These are phyloP conservation scores for Globisporangium takayamanum DNA, from an alignment of 352 stramenopile species.

Conservation along the genomic window DNA sequence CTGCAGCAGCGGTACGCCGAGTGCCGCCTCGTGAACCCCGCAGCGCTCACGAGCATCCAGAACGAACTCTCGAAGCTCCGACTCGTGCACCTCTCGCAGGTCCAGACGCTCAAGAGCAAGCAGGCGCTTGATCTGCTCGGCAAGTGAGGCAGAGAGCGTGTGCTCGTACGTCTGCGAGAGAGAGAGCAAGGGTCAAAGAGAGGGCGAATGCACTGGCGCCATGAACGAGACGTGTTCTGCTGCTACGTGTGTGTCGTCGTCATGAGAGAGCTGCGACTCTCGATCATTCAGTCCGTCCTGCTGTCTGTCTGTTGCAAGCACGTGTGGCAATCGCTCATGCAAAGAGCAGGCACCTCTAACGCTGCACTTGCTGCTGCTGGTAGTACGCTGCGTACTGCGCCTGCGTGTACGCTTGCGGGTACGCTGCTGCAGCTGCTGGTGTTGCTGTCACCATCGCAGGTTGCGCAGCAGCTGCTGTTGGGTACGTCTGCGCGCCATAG, in stretches of 20 bases:
- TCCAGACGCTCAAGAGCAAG: constrained; percentile 84
- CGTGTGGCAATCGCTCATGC: background rate
- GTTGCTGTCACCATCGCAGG: constrained; percentile 15
- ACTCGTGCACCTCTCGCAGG: constrained; percentile 78
- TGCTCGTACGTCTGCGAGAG: background rate
- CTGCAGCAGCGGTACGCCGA: constrained; percentile 82
- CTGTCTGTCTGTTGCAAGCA: background rate
- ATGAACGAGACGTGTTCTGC: too few relatives aligned
- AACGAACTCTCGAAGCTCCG: constrained; percentile 80
- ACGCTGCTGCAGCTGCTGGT: constrained; percentile 16
- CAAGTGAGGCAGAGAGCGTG: constrained; percentile 26
- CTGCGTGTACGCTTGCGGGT: constrained; percentile 33
- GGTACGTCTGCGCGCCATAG: constrained; percentile 46
- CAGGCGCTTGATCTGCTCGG: constrained; percentile 68
- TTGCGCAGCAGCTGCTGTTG: constrained; percentile 22
- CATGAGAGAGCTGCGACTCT: constrained; percentile 7
- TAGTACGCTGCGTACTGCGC: constrained; percentile 69
- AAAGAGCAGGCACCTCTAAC: background rate
- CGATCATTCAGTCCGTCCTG: constrained; percentile 1
- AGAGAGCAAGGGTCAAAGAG: background rate
- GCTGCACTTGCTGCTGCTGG: constrained; percentile 27
- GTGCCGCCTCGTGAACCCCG: constrained; percentile 59
- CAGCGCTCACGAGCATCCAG: constrained; percentile 70
- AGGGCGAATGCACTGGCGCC: background rate
- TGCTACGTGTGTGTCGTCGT: background rate